phyloP scores from a whole-genome alignment of 2,329 filamentous ascomycete genomes.

The Fusarium heterosporum region DNA sequence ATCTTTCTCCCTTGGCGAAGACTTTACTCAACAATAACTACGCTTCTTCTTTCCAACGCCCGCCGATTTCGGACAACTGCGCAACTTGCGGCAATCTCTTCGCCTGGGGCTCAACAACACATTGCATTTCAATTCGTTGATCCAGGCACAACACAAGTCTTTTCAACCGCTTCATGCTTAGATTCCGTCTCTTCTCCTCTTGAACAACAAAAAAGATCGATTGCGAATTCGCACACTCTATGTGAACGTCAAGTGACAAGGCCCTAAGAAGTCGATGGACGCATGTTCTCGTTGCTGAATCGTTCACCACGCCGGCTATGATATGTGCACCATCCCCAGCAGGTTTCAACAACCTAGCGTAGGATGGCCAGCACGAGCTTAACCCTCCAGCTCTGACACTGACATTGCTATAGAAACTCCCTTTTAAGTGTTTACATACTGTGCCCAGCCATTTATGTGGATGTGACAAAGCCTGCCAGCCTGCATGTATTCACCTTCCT shows the following conservation, averaged over 20 bases:
- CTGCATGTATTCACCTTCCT: not conserved
- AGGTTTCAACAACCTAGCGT: constrained; percentile 6
- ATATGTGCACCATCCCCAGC: constrained; percentile 1
- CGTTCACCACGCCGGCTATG: not conserved
- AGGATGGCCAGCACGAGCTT: constrained; percentile 1
- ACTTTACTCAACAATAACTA: not conserved
- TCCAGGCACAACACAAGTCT: not conserved
- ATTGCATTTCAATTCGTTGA: not conserved
- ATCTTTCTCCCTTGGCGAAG: not conserved
- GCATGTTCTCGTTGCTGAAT: not conserved
- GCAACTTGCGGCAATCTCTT: not conserved
- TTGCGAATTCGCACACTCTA: not conserved
- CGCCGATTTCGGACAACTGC: not conserved
- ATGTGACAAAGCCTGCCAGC: constrained; percentile 3
- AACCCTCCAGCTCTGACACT: not conserved
- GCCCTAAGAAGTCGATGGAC: not conserved
- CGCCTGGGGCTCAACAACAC: not conserved
- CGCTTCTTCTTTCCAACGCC: too few relatives aligned
- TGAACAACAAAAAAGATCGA: not conserved
- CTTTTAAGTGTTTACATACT: not conserved
- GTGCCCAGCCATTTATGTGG: constrained; percentile 6
- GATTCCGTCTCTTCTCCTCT: not conserved
- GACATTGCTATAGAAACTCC: constrained; percentile 2
- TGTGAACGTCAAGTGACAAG: constrained; percentile 21
- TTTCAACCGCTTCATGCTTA: not conserved